Percentiles rank a stretch among this genome's conserved stretches.
phyloP scores from a whole-genome alignment of 352 stramenopile species.

The Pythium oligandrum region DNA sequence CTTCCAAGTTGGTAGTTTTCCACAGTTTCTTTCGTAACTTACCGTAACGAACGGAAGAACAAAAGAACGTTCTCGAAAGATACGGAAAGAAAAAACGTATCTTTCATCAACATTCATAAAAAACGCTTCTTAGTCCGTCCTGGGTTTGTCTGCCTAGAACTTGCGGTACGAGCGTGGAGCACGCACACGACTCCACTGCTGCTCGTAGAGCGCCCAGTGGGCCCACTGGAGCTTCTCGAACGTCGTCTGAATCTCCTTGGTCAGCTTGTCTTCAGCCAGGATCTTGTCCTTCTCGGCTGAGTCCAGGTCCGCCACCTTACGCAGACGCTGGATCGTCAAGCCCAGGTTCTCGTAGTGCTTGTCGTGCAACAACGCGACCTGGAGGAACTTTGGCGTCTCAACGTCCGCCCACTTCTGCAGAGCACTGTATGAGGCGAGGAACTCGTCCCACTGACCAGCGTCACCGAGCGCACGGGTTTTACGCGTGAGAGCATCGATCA shows the following conservation, averaged over 20 bases:
- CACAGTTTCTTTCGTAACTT: too few relatives aligned
- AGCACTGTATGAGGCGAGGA: slow-evolving; percentile 35
- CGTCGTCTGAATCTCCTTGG: slow-evolving; percentile 32
- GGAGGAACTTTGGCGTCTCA: slow-evolving; percentile 43
- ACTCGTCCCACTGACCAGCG: slow-evolving; percentile 44
- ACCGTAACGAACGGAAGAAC: too few relatives aligned
- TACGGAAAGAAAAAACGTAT: too few relatives aligned
- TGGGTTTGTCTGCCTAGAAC: slow-evolving; percentile 30
- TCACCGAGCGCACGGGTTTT: slow-evolving; percentile 73
- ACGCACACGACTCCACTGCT: slow-evolving; percentile 57
- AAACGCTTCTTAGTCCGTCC: too few relatives aligned
- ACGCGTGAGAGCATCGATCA: slow-evolving; percentile 61
- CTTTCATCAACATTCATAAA: too few relatives aligned
- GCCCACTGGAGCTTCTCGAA: slow-evolving; percentile 43
- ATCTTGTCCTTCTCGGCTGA: slow-evolving; percentile 64
- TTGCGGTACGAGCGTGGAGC: slow-evolving; percentile 46
- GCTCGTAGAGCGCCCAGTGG: slow-evolving; percentile 51
- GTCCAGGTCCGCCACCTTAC: slow-evolving; percentile 61
- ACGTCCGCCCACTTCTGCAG: slow-evolving; percentile 81
- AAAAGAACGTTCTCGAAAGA: too few relatives aligned
- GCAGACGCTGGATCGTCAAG: slow-evolving; percentile 61
- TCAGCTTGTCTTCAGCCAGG: slow-evolving; percentile 48
- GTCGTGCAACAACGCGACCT: slow-evolving; percentile 60
- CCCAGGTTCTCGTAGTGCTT: slow-evolving; percentile 37
- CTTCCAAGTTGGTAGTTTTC: too few relatives aligned